Base-by-base conservation (phyloP, 805 yeast species). In the Wilhelminamyces savonicus region DNA sequence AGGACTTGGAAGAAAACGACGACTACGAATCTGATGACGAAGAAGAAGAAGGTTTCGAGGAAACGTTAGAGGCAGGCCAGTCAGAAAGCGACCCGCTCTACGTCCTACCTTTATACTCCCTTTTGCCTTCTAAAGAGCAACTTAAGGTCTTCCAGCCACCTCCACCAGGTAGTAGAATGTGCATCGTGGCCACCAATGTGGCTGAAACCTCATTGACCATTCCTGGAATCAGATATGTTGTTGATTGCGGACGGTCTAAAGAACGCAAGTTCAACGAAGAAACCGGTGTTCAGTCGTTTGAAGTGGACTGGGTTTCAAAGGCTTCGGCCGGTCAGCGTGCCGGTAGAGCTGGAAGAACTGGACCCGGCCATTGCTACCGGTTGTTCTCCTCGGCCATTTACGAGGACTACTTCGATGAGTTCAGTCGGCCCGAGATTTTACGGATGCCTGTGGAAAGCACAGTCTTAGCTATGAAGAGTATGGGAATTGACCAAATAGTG, bases 271-370 rank as follows among this genome's bases (percentile, higher is more conserved):
- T 65, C 48, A 82, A 88, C 40, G 82, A 82, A 40, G 78, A 76
- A 18, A 83, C 86, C 9, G 94, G 95, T 3, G 94, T 92, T 20
- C 97, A 90, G 57, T 82, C 94, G 36, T 94, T 82, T 56, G 92
- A 84, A 48, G 70, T 92, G 28, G 82, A 76, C 32, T 92, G 97
- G 97, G 68, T 88, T 4, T 82, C 95, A 27, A 87, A 92, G 46
- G 99, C 99, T 2, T 82, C 95, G 35, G 90, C 97, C 0, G 92
- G 77, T 42, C 99, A 92, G 64, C 73, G 99, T 62, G 62, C 94
- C 13, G 97, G 97, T 50, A 78, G 97, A 66, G 97, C 97, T 29
- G 97, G 97, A 52, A 80, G 97, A 70, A 88, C 96, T 1, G 98
- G 97, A 0, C 97, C 98, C 0, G 99, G 99, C 35, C 97, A 92